Conservation (phyloP, 176 grass and related monocot species). For the Canna indica region DNA sequence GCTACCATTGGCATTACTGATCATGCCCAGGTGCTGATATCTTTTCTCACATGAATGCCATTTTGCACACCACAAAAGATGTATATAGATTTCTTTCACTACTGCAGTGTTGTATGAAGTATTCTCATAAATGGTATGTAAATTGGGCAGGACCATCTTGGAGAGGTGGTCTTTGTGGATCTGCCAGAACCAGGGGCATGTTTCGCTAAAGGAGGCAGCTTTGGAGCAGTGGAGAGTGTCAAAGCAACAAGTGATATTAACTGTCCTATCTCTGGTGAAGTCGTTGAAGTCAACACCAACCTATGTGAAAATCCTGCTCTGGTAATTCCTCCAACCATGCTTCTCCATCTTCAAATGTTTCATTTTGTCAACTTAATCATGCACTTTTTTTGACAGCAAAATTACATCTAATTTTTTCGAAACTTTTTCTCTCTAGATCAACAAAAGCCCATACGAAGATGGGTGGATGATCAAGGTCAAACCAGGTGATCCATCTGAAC, state of each 20-base stretch:
- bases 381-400: neutral
- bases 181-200: conserved; percentile 52
- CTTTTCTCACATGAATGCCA: neutral
- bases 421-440: conserved; percentile 41
- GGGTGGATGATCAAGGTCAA: conserved; percentile 99
- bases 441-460: conserved; percentile 70
- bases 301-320: conserved; percentile 61
- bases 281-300: conserved; percentile 72
- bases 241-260: conserved; percentile 95
- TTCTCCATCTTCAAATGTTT: neutral
- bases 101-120: no score
- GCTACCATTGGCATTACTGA: conserved; percentile 81
- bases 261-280: conserved; percentile 76
- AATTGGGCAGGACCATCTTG: conserved; percentile 75
- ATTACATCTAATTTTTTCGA: neutral
- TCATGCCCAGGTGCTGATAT: conserved; percentile 59
- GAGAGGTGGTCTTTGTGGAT: conserved; percentile 87
- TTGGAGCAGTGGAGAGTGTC: conserved; percentile 94
- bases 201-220: conserved; percentile 42
- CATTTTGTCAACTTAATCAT: no score
- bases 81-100: no score
- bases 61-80: neutral
- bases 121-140: no score
- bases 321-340: conserved; percentile 22
- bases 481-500: conserved; percentile 56